Evolutionary conservation across 257 asterid species (phyloP).

Genomic region (Ilex aquifolium): DNA sequence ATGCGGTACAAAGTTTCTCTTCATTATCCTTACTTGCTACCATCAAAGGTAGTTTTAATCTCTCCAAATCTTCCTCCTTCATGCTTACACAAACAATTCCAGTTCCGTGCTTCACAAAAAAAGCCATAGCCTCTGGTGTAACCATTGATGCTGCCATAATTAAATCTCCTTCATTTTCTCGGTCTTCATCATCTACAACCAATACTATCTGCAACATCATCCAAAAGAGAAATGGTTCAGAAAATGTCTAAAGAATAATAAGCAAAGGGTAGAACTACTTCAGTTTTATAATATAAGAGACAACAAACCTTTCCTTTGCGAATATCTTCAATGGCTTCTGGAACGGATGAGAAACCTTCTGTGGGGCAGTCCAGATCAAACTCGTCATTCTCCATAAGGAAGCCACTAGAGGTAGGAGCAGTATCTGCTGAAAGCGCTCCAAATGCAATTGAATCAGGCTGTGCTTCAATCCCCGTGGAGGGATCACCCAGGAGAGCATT

Average conservation of each 20-base stretch:
- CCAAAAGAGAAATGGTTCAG: neutral
- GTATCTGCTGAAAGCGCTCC: conserved; percentile 68
- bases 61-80: conserved; percentile 81
- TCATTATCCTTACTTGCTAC: conserved; percentile 80
- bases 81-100: conserved; percentile 99
- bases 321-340: conserved; percentile 83
- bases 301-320: conserved; percentile 75
- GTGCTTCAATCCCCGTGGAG: conserved; percentile 50
- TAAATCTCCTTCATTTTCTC: conserved; percentile 98
- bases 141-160: conserved; percentile 96
- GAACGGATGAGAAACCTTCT: conserved; percentile 67
- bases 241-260: neutral
- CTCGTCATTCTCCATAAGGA: conserved; percentile 53
- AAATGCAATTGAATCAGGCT: conserved; percentile 47
- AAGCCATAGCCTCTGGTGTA: conserved; percentile 96
- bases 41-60: conserved; percentile 86
- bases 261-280: too few relatives aligned
- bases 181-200: conserved; percentile 94
- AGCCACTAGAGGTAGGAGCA: conserved; percentile 47
- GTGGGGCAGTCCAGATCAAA: conserved; percentile 69
- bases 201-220: conserved; percentile 65
- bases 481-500: conserved; percentile 34
- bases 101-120: conserved; percentile 92
- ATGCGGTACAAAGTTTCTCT: conserved; percentile 90
- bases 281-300: neutral